Evolutionary conservation across 139 green algal genomes (phyloP).

Genomic region (Nannochloris sp.): DNA sequence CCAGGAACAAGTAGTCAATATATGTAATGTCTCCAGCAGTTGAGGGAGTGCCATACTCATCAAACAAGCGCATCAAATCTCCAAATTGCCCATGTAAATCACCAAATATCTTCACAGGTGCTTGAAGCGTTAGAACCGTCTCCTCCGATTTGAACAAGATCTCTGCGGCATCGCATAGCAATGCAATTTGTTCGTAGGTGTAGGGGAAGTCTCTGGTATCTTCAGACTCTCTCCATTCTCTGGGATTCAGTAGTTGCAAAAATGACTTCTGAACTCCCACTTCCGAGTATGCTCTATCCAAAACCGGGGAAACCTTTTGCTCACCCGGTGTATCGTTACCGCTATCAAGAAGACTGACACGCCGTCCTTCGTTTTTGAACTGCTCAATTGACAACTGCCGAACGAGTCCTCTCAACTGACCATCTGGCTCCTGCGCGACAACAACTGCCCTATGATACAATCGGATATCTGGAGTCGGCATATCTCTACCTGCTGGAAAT

Average conservation of each 20-base stretch:
- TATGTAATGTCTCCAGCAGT: slow-evolving; percentile 98
- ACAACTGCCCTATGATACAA: slow-evolving; percentile 90
- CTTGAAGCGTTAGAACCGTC: slow-evolving; percentile 77
- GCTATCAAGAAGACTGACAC: slow-evolving; percentile 56
- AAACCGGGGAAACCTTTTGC: slow-evolving; percentile 23
- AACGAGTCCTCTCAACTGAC: slow-evolving; percentile 66
- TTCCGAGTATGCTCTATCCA: slow-evolving; percentile 32
- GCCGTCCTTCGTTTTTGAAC: slow-evolving; percentile 93
- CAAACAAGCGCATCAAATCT: slow-evolving; percentile 98
- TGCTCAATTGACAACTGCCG: slow-evolving; percentile 94
- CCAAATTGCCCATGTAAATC: slow-evolving; percentile 98
- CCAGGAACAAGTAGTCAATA: slow-evolving; percentile 87
- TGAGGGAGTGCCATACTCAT: slow-evolving; percentile 94
- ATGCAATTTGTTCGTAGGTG: slow-evolving; percentile 72
- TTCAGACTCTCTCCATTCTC: slow-evolving; percentile 69
- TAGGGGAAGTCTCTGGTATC: slow-evolving; percentile 54
- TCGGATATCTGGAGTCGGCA: slow-evolving; percentile 72
- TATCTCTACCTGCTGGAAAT: slow-evolving; percentile 20
- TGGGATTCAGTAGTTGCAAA: slow-evolving; percentile 76
- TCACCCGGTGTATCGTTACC: slow-evolving; percentile 4
- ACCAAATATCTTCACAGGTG: slow-evolving; percentile 98
- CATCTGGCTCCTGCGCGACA: slow-evolving; percentile 55
- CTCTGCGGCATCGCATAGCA: slow-evolving; percentile 88
- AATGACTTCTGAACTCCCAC: slow-evolving; percentile 77
- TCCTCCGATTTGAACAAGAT: slow-evolving; percentile 73